These are phyloP conservation scores for Thermomyces lanuginosus DNA, from an alignment of 2,329 filamentous ascomycete species.

Conservation along the genomic window DNA sequence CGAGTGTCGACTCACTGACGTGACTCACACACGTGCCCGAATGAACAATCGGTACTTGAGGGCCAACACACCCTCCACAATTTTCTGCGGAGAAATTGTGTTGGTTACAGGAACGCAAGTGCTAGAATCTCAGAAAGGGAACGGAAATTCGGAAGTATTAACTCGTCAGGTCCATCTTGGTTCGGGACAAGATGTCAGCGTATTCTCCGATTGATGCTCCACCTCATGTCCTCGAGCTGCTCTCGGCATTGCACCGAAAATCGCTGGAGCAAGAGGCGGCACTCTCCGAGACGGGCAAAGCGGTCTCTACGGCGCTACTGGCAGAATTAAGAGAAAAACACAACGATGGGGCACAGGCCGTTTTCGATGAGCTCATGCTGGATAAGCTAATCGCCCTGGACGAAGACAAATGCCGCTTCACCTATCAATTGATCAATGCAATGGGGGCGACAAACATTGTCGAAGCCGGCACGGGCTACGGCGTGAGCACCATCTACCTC, in stretches of 20 bases:
- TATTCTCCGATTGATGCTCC: slow-evolving; percentile 7
- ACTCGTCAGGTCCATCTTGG: too few species aligned
- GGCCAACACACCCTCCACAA: too few species aligned
- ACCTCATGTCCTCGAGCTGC: slow-evolving; percentile 10
- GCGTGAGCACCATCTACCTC: slow-evolving; percentile 29
- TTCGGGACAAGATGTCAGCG: too few species aligned
- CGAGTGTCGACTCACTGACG: too few species aligned
- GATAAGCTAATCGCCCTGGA: slow-evolving; percentile 26
- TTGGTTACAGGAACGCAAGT: too few species aligned
- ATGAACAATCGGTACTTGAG: too few species aligned
- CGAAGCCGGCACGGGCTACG: slow-evolving; percentile 28
- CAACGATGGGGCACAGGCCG: slow-evolving; percentile 2
- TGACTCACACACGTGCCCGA: too few species aligned
- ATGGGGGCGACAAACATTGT: slow-evolving; percentile 21
- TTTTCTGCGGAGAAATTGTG: too few species aligned
- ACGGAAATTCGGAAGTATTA: too few species aligned
- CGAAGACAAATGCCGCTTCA: slow-evolving; percentile 2
- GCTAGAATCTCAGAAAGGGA: too few species aligned
- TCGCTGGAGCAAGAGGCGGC: slow-evolving; percentile 12
- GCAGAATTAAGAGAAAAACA: slow-evolving; percentile 7
- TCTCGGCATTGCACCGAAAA: slow-evolving; percentile 9
- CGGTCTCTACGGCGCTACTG: slow-evolving; percentile 10
- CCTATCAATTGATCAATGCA: slow-evolving; percentile 19
- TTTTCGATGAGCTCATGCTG: slow-evolving; percentile 12
- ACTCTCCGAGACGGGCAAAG: slow-evolving; percentile 9